Conservation (phyloP, 495 filamentous ascomycete genomes). For the Bryoglossum gracile region DNA sequence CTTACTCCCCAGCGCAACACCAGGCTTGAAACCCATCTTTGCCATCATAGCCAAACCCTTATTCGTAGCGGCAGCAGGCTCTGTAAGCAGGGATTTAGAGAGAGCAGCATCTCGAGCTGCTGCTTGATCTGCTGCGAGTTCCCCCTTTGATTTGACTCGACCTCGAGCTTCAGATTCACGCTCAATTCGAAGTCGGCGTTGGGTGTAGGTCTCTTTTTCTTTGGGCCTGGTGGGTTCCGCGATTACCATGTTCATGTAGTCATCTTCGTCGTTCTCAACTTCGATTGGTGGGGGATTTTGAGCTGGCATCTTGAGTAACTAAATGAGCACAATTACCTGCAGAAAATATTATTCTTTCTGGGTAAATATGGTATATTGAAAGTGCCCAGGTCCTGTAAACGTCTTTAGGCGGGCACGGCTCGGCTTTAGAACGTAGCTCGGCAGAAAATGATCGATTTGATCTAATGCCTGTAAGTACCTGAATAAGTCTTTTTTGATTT, state of each 20-base stretch:
- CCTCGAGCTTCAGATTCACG: slow-evolving; percentile 53
- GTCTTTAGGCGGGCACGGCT: not conserved
- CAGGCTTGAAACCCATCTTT: slow-evolving; percentile 81
- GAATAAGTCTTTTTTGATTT: slow-evolving; percentile 20
- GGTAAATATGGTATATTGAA: not conserved
- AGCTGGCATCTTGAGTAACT: slow-evolving; percentile 14
- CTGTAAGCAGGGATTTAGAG: slow-evolving; percentile 56
- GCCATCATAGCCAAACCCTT: slow-evolving; percentile 96
- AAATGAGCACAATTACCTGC: not conserved
- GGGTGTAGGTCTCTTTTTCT: slow-evolving; percentile 47
- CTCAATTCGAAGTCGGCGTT: slow-evolving; percentile 45
- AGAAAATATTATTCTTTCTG: not conserved
- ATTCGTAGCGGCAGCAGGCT: slow-evolving; percentile 39
- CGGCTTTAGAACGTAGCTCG: not conserved
- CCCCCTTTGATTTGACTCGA: slow-evolving; percentile 70
- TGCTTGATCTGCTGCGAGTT: slow-evolving; percentile 63
- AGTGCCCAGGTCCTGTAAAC: not conserved
- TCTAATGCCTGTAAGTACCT: not conserved
- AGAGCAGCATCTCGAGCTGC: slow-evolving; percentile 69
- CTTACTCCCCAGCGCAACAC: slow-evolving; percentile 60
- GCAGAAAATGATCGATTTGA: not conserved
- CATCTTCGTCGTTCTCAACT: slow-evolving; percentile 34
- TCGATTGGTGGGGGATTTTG: slow-evolving; percentile 6
- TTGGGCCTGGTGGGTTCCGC: slow-evolving; percentile 25
- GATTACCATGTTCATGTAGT: slow-evolving; percentile 64